Evolutionary conservation across 2,329 filamentous ascomycete species (phyloP), one percentile per base, ranked within the genome.

Genomic region (Aspergillus pseudoterreus): DNA sequence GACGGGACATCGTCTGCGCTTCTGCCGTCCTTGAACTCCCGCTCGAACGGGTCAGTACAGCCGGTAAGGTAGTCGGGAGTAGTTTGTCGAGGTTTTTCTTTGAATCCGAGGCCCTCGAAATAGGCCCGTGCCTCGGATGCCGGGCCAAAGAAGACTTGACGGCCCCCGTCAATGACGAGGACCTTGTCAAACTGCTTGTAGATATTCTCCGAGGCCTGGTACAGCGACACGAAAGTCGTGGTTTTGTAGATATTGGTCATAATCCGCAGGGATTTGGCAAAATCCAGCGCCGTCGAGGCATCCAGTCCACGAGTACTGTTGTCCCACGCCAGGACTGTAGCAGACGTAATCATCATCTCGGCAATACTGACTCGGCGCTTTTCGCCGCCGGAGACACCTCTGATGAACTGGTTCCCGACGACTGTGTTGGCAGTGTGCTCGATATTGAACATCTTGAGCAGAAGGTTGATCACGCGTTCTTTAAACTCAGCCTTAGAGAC

Each of bases 361-460:
- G 88, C 87, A 54, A 95, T 92, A 19, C 85, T 88, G 6, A 92
- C 88, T 56, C 88, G 84, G 73, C 90, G 90, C 50, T 87, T 78
- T 71, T 92, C 89, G 50, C 86, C 88, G 55, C 88, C 90, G 43
- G 84, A 90, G 0, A 95, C 80, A 67, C 90, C 91, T 46, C 88
- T 85, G 17, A 94, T 81, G 56, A 92, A 90, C 1, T 83, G 82
- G 56, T 94, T 87, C 6, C 92, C 92, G 22, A 96, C 90, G 27
- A 92, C 83, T 0, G 92, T 96, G 66, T 91, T 82, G 47, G 83
- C 81, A 0, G 90, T 95, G 69, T 96, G 90, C 68, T 92, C 87
- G 49, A 96, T 95, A 66, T 92, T 94, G 78, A 96, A 95, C 88
- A 95, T 94, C 64, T 89, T 90, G 47, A 96, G 77, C 53, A 96